phyloP scores from a whole-genome alignment of 495 filamentous ascomycete genomes.

The Penicillium riverlandense region DNA sequence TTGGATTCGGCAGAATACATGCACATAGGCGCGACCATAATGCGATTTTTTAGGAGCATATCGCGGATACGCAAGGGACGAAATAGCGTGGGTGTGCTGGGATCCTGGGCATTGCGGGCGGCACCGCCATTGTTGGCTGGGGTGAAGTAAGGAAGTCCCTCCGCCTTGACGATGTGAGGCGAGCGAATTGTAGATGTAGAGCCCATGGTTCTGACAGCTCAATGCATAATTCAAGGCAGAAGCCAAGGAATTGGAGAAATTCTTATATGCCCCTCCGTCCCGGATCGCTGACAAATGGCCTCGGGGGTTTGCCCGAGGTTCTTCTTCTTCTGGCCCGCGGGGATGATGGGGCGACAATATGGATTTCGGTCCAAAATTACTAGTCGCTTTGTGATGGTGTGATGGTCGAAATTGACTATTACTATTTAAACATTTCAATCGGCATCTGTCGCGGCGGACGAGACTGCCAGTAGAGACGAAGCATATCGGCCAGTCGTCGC shows the following conservation, averaged over 20 bases:
- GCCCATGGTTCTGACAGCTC: conserved; percentile 7
- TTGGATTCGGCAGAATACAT: conserved; percentile 54
- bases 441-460: too few species aligned
- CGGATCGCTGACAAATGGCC: too few species aligned
- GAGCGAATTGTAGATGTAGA: conserved; percentile 7
- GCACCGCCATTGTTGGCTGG: conserved; percentile 51
- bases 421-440: too few species aligned
- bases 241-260: too few species aligned
- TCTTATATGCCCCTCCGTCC: too few species aligned
- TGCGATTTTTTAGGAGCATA: conserved; percentile 66
- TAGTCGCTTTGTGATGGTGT: too few species aligned
- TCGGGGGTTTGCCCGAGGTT: too few species aligned
- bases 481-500: conserved; percentile 12
- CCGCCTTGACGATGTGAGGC: conserved; percentile 10
- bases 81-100: conserved; percentile 54
- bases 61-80: conserved; percentile 58
- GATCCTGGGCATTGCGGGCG: conserved; percentile 30
- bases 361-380: too few species aligned
- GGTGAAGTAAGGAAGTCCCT: conserved; percentile 47
- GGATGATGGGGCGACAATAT: too few species aligned
- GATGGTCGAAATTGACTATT: too few species aligned
- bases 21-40: conserved; percentile 52
- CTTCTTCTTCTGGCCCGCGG: too few species aligned
- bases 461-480: not conserved
- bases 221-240: too few species aligned